Base-by-base conservation (phyloP, 495 filamentous ascomycete genomes). In the Trichoderma erinaceum region DNA sequence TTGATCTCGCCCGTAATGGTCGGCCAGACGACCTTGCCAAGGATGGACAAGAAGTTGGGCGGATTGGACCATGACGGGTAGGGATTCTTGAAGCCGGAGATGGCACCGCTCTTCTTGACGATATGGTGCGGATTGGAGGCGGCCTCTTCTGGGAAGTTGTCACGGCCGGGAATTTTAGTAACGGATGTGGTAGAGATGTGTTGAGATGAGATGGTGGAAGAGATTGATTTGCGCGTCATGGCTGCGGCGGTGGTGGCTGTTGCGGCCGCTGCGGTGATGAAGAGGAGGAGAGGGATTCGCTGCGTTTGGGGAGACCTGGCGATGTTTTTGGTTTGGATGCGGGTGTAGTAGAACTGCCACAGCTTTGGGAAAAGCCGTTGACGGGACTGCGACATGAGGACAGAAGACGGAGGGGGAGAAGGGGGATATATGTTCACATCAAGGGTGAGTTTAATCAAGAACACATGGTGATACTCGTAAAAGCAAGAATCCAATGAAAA, bases 1-100 rank as follows among this genome's bases (percentile, higher is more conserved):
- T 89, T 88, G 43, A 76, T 75, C 68, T 83, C 78, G 23, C 91
- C 90, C 12, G 78, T 81, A 4, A 90, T 11, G 32, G 79, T 78
- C 46, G 89, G 82, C 75, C 63, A 65, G 63, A 65, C 6, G 46
- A 46, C 23, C 25, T 27, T 41, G 8, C 25, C 46, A 11, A 15
- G 50, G n/a, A 63, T 27, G n/a, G 56, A 61, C 23, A 25, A 5
- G 25, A 61, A 29, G 27, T 13, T 32, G 27, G 16, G 11, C 3
- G 56, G 56, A 25, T 61, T 61, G 61, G 35, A 65, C 18, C 71
- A 75, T 0, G 79, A 81, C 15, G 76, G 73, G 29, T 80, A 67
- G 0, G 73, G 73, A 44, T 80, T 80, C 18, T 48, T 65, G 61
- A 80, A 82, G 68, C 70, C 73, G 68, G 76, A 43, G 27, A 72